Conservation (phyloP, 176 grass and related monocot species). For the Cenchrus purpureus region DNA sequence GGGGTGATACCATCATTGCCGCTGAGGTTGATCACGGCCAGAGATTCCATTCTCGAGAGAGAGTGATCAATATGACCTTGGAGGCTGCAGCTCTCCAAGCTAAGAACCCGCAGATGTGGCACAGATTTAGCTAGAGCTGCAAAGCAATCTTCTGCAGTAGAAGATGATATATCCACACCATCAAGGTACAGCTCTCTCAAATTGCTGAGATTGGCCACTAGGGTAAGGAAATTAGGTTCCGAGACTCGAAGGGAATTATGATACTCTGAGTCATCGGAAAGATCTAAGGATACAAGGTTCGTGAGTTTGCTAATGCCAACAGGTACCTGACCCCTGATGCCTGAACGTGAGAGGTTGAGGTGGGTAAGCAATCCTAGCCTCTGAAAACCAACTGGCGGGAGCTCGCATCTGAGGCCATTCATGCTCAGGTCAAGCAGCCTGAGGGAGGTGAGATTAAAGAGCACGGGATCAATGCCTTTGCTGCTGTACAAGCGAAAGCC, state of each 20-base stretch:
- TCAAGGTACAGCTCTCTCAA: constrained; percentile 40
- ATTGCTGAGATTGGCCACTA: constrained; percentile 39
- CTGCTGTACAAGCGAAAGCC: not conserved
- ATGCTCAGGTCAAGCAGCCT: no score
- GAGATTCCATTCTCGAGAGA: not conserved
- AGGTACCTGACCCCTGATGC: no score
- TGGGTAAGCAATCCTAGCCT: no score
- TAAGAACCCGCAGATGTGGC: constrained; percentile 34
- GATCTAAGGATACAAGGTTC: constrained; percentile 37
- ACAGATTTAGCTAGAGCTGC: constrained; percentile 6
- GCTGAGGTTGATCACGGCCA: constrained; percentile 20
- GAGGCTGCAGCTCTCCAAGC: constrained; percentile 9
- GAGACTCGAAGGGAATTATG: not conserved
- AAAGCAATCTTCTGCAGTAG: not conserved
- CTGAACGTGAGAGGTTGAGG: no score
- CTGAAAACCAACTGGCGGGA: no score
- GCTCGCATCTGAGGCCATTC: no score
- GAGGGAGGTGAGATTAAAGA: no score
- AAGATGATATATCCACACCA: not conserved
- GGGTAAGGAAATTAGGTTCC: not conserved
- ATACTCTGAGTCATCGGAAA: not conserved
- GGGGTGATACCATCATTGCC: not conserved
- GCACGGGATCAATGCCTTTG: not conserved
- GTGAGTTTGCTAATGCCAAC: no score
- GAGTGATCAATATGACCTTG: constrained; percentile 16